A percentile compares a stretch with the other conserved stretches of the same genome.
Conservation (phyloP, 345 rosid genomes). For the Clarkia xantiana region DNA sequence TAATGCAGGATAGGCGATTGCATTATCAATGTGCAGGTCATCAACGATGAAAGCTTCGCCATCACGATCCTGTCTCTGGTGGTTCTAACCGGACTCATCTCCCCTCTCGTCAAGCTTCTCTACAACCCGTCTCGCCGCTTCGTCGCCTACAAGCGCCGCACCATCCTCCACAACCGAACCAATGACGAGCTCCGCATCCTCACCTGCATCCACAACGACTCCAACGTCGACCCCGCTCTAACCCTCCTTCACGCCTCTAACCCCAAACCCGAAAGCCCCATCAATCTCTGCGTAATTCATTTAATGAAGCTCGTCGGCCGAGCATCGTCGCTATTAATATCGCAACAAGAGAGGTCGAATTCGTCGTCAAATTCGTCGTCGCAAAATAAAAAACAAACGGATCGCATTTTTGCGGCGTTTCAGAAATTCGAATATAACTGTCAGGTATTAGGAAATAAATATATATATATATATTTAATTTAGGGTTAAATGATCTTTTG, state of each 20-base stretch:
- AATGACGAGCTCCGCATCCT: slow-evolving; percentile 33
- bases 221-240: slow-evolving; percentile 9
- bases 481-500: no score
- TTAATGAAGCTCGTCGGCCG: slow-evolving; percentile 21
- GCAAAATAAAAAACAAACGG: slow-evolving; percentile 2
- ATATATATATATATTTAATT: no score
- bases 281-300: slow-evolving; percentile 18
- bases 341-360: slow-evolving; percentile 2
- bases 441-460: no score
- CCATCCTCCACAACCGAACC: slow-evolving; percentile 21
- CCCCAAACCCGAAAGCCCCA: slow-evolving; percentile 14
- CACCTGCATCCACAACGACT: slow-evolving; percentile 26
- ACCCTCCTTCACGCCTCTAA: slow-evolving; percentile 18
- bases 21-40: slow-evolving; percentile 21
- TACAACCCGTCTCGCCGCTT: slow-evolving; percentile 53
- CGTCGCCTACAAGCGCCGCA: slow-evolving; percentile 35
- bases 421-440: slow-evolving; percentile 23
- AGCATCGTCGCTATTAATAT: slow-evolving; percentile 19
- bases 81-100: slow-evolving; percentile 20
- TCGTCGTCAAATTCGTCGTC: not conserved
- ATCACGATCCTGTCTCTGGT: slow-evolving; percentile 19
- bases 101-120: slow-evolving; percentile 26
- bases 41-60: slow-evolving; percentile 20
- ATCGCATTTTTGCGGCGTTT: slow-evolving; percentile 25
- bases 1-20: not conserved